phyloP scores from a whole-genome alignment of 441 rosid genomes.

The Erodium texanum region DNA sequence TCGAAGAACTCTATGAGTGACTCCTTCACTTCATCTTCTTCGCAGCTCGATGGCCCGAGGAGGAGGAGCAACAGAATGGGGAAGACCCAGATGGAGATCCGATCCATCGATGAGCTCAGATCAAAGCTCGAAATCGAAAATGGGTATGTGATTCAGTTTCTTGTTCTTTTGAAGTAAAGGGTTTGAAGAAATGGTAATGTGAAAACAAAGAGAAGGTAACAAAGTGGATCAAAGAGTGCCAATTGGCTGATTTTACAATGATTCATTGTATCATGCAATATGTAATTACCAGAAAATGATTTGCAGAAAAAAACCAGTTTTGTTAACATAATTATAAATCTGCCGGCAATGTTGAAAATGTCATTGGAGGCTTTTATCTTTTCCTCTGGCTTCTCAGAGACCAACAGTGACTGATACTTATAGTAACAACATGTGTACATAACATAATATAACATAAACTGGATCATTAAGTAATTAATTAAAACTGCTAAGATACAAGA shows the following conservation, averaged over 20 bases:
- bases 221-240: not conserved
- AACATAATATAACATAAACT: not conserved
- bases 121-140: not conserved
- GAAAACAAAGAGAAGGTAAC: conserved; percentile 1
- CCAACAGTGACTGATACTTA: conserved; percentile 1
- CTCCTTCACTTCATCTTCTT: conserved; percentile 3
- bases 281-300: not conserved
- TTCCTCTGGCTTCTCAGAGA: not conserved
- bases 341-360: not conserved
- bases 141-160: not conserved
- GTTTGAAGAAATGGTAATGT: not conserved
- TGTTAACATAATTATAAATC: not conserved
- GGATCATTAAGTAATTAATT: no score
- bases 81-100: not conserved
- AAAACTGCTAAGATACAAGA: no score
- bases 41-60: not conserved
- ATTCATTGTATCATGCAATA: not conserved
- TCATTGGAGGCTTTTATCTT: not conserved
- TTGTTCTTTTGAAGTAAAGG: not conserved
- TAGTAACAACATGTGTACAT: not conserved
- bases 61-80: not conserved
- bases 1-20: not conserved
- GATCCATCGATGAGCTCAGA: not conserved
- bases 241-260: conserved; percentile 18
- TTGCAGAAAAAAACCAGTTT: conserved; percentile 5